phyloP scores from a whole-genome alignment of 73 alveolate genomes.

The Effrenium voratum region DNA sequence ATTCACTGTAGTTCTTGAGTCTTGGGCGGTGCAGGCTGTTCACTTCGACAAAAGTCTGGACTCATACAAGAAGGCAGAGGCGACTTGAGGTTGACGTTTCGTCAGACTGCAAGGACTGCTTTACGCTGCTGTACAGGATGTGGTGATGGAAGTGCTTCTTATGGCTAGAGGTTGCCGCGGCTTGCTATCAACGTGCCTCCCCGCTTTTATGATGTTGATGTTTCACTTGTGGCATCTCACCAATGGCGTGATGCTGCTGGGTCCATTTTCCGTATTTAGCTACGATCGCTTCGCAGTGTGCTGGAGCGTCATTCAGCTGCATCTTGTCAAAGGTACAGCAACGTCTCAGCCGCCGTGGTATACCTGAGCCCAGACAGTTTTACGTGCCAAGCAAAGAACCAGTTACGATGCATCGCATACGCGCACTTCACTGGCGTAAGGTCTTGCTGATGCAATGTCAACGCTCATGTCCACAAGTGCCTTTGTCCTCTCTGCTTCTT shows the following conservation, averaged over 20 bases:
- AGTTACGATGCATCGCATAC: not conserved
- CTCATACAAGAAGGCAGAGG: slow-evolving; percentile 84
- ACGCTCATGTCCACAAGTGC: not conserved
- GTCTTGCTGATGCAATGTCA: not conserved
- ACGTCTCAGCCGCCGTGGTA: slow-evolving; percentile 78
- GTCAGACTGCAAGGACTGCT: too few relatives aligned
- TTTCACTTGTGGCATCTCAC: too few relatives aligned
- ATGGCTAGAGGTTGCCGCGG: slow-evolving; percentile 81
- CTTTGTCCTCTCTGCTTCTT: not conserved
- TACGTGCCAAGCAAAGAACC: not conserved
- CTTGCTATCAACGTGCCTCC: slow-evolving; percentile 57
- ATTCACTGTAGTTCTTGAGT: not conserved
- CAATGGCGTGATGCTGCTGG: too few relatives aligned
- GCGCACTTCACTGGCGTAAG: not conserved
- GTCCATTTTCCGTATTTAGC: not conserved
- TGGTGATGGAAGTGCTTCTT: slow-evolving; percentile 53
- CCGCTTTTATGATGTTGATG: too few relatives aligned
- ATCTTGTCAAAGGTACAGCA: slow-evolving; percentile 24
- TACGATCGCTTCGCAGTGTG: not conserved
- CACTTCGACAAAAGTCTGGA: slow-evolving; percentile 83
- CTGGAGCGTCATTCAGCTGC: not conserved
- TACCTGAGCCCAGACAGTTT: slow-evolving; percentile 62
- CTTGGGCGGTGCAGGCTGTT: slow-evolving; percentile 1
- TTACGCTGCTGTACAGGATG: not conserved
- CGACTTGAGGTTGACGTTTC: too few relatives aligned